Base-by-base conservation (phyloP, 2,329 filamentous ascomycete species). In the Paracorniculantispora psalliotae region DNA sequence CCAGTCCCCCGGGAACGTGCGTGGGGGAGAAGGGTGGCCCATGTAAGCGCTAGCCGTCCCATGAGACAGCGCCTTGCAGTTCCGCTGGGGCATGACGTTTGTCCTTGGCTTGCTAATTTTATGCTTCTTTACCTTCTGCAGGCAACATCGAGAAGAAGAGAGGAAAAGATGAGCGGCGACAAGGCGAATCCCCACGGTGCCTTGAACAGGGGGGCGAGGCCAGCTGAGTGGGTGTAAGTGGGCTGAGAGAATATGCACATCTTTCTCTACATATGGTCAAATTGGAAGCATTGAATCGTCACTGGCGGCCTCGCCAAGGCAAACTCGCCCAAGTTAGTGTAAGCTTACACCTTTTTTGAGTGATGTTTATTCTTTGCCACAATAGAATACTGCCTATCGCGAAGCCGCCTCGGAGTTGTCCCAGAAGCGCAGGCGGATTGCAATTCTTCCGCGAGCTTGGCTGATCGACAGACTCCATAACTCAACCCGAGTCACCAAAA, bases 1-100 rank as follows among this genome's bases (percentile, higher is more conserved):
- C 50, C 35, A 26, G 21, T 35, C 15, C 35, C 50, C 7, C 5
- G 9, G 17, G 33, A 52, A 41, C 35, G 33, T 41, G 49, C 33
- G 21, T 52, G 25, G 26, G 13, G 23, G n/a, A n/a, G n/a, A n/a
- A n/a, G n/a, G 33, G 33, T 44, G 41, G 48, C 30, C 48, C 48
- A 46, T 54, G 51, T 54, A 54, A 54, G 51, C 51, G 41, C 51
- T 54, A 54, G 41, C 8, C 26, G 51, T 19, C 49, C 30, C 35
- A 26, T 46, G 41, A 52, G 49, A 52, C 35, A n/a, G 13, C n/a
- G 48, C 51, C 19, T 23, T 13, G 21, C 30, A 19, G 35, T 8
- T n/a, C 2, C 23, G n/a, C 30, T 25, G n/a, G 15, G 51, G 30
- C n/a, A 46, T 54, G 51, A 54, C 51, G 39, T 53, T 15, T 41